Base-by-base conservation (phyloP, 805 yeast genomes). In the Candida chauliodis region DNA sequence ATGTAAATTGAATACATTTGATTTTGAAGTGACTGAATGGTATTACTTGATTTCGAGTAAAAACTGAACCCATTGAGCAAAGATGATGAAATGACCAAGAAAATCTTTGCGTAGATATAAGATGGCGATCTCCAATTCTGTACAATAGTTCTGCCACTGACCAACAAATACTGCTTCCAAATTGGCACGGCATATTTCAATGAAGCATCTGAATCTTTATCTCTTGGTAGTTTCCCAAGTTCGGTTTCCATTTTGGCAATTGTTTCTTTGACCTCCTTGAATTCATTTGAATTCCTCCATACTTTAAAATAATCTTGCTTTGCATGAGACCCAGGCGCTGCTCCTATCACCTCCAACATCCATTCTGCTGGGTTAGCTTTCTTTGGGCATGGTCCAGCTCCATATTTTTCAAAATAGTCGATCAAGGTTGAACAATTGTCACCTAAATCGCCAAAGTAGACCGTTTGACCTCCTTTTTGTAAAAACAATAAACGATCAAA, bases 281-380 rank as follows among this genome's bases (percentile, higher is more conserved):
- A 75, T 55, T 86, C 88, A 47, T 61, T 59, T 25, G 95, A 85
- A 34, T 73, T 70, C 56, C 74, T 61, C 96, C 96, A 86, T 34
- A 83, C 87, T 52, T 84, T 81, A 52, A 77, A 71, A 52, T 81
- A 84, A 58, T 84, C 85, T 59, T 79, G 84, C 34, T 69, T 69
- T 14, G 88, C 84, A 49, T 78, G 81, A 24, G 86, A 76, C 37
- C 88, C 89, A 5, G 89, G 89, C 24, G 89, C 88, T 38, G 89
- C 89, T 52, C 90, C 89, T 51, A 82, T 83, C 46, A 81, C 84
- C 45, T 84, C 84, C 61, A 88, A 69, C 95, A 88, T 88, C 93
- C 95, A 88, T 65, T 87, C 95, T 10, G 67, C 68, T 6, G 69
- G 68, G 43, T 62, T 62, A 7, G 68, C 63, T 47, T 60, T 63